Conservation (phyloP, 768 basidiomycete genomes). For the Amanita inopinata region DNA sequence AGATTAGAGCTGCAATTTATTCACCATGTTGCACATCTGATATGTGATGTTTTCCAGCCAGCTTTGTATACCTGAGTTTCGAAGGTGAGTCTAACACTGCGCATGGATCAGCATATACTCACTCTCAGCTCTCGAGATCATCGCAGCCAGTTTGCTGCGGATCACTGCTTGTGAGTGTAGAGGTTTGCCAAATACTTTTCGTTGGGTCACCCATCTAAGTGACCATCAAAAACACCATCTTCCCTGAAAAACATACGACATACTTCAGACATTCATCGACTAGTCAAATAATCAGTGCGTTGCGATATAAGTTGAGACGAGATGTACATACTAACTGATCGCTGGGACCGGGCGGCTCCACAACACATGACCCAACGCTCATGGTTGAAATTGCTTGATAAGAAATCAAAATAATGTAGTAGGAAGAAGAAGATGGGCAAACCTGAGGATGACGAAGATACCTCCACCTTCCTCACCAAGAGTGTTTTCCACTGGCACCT, state of each 20-base stretch:
- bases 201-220: conserved; percentile 75
- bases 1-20: conserved; percentile 6
- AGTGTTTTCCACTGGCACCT: conserved; percentile 81
- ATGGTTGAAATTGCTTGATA: conserved; percentile 79
- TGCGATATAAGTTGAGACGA: not conserved
- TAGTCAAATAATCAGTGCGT: conserved; percentile 15
- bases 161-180: conserved; percentile 80
- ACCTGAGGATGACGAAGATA: conserved; percentile 26
- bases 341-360: conserved; percentile 46
- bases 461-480: conserved; percentile 42
- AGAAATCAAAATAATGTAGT: not conserved
- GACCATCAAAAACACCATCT: no score
- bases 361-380: conserved; percentile 91
- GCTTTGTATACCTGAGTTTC: conserved; percentile 42
- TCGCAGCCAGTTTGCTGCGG: conserved; percentile 75
- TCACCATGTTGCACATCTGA: conserved; percentile 80
- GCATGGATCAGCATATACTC: conserved; percentile 7
- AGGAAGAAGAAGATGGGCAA: not conserved
- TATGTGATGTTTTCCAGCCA: conserved; percentile 87
- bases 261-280: conserved; percentile 82
- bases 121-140: conserved; percentile 71
- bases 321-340: conserved; percentile 19
- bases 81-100: conserved; percentile 17
- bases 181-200: conserved; percentile 88
- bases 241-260: no score